Evolutionary conservation across 768 basidiomycete species (phyloP), one percentile per base, ranked within the genome.

Genomic region (Amanita thiersii): DNA sequence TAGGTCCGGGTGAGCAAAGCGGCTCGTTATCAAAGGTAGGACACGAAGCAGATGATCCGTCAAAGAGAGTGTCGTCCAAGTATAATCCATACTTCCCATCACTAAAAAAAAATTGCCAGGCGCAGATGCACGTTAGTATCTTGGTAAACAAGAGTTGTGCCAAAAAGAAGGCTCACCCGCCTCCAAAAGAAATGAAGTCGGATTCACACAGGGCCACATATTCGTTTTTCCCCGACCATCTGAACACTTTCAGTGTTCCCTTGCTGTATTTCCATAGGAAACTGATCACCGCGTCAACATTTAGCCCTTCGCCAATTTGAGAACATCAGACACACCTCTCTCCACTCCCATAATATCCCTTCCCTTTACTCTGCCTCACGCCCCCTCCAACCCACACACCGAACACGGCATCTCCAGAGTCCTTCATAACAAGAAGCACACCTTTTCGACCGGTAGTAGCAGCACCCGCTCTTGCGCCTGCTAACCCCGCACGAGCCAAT

Each of bases 41-140:
- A 52, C 90, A 91, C 0, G 68, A 68, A 2, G 89, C 86, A 1
- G 88, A 88, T 0, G 88, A 86, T 5, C 94, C 93, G 32, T 84
- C 77, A 26, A 77, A 73, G 11, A 99, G 76, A 0, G 81, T 72
- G 2, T 81, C 77, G 52, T 93, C 89, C 25, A 99, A 69, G 59
- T 89, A 90, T 8, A 99, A 64, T 0, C 93, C 94, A 55, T 89
- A 97, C 19, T 77, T 75, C 0, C 90, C 91, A 38, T 90, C 90
- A 5, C 86, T 88, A 49, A n/a, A 25, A 37, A 37, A 40, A 36
- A 30, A 6, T 40, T 44, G 28, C n/a, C 40, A 17, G 34, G 19
- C 17, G 14, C 17, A 14, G 8, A 23, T 2, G 4, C 10, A 3
- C 18, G 12, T 28, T 19, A n/a, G 15, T 1, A 31, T 10, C 18